Conservation (phyloP, 306 rosid genomes). For the Lotus japonicus region DNA sequence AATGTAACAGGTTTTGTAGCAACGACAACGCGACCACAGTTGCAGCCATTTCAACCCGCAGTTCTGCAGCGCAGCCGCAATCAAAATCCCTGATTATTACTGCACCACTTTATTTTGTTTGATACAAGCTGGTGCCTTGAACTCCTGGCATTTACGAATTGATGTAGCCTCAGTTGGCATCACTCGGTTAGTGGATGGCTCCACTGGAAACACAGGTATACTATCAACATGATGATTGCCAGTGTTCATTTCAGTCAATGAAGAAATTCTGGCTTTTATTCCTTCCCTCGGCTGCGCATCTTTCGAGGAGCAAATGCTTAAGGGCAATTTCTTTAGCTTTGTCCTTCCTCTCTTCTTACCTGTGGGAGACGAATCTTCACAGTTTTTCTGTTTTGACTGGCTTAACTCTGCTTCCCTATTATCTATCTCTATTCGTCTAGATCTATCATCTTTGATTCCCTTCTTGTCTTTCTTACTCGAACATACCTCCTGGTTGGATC, state of each 20-base stretch:
- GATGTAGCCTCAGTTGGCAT: conserved; percentile 57
- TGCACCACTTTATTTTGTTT: conserved; percentile 72
- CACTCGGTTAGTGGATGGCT: conserved; percentile 50
- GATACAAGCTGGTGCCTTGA: conserved; percentile 64
- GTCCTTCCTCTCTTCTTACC: conserved; percentile 87
- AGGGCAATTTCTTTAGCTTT: conserved; percentile 83
- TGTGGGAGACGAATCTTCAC: conserved; percentile 40
- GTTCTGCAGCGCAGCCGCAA: no score
- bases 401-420: conserved; percentile 67
- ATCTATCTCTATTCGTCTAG: conserved; percentile 37
- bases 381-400: conserved; percentile 45
- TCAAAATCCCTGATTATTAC: conserved; percentile 27
- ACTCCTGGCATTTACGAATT: conserved; percentile 81
- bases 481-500: conserved; percentile 45
- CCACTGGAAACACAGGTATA: conserved; percentile 52
- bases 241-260: conserved; percentile 39
- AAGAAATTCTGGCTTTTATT: conserved; percentile 34
- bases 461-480: conserved; percentile 54
- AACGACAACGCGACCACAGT: no score
- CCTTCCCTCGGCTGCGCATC: conserved; percentile 67
- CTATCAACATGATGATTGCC: conserved; percentile 38
- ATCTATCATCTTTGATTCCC: conserved; percentile 38
- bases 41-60: no score
- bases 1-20: no score
- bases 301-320: conserved; percentile 66